phyloP scores from a whole-genome alignment of 169 alveolate species.

The Plasmodium knowlesi region DNA sequence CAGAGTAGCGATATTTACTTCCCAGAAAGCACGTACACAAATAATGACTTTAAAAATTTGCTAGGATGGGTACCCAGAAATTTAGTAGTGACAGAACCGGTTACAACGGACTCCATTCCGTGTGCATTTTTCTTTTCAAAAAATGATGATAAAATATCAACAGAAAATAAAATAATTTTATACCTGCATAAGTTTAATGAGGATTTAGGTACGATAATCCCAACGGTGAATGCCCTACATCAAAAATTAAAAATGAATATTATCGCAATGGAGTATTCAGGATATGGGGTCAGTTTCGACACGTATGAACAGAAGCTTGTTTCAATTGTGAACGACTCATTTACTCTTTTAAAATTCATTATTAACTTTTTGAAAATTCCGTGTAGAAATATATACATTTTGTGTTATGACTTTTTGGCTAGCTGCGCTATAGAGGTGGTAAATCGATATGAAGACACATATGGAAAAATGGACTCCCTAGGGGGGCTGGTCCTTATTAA shows the following conservation, averaged over 20 bases:
- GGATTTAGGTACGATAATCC: slow-evolving; percentile 59
- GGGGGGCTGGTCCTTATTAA: slow-evolving; percentile 56
- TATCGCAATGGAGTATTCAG: slow-evolving; percentile 74
- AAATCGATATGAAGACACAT: slow-evolving; percentile 39
- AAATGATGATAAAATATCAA: background rate
- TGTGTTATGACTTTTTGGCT: slow-evolving; percentile 68
- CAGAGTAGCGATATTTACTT: slow-evolving; percentile 13
- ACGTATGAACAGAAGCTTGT: slow-evolving; percentile 49
- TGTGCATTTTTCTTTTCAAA: slow-evolving; percentile 58
- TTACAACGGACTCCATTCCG: slow-evolving; percentile 55
- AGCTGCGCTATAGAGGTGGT: slow-evolving; percentile 63
- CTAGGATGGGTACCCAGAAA: slow-evolving; percentile 73
- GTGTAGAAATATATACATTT: slow-evolving; percentile 32
- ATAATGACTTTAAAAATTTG: slow-evolving; percentile 68
- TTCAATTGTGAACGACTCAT: slow-evolving; percentile 52
- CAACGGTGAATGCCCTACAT: slow-evolving; percentile 61
- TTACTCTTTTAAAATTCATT: slow-evolving; percentile 72
- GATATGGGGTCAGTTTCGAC: slow-evolving; percentile 66
- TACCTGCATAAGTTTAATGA: slow-evolving; percentile 69
- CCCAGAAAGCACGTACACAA: slow-evolving; percentile 64
- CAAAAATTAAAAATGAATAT: slow-evolving; percentile 55
- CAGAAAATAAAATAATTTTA: slow-evolving; percentile 41
- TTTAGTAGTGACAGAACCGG: slow-evolving; percentile 35
- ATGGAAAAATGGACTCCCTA: slow-evolving; percentile 23
- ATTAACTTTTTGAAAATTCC: slow-evolving; percentile 46